Base-by-base conservation (phyloP, 805 yeast genomes). In the Saccharomycodes ludwigii region DNA sequence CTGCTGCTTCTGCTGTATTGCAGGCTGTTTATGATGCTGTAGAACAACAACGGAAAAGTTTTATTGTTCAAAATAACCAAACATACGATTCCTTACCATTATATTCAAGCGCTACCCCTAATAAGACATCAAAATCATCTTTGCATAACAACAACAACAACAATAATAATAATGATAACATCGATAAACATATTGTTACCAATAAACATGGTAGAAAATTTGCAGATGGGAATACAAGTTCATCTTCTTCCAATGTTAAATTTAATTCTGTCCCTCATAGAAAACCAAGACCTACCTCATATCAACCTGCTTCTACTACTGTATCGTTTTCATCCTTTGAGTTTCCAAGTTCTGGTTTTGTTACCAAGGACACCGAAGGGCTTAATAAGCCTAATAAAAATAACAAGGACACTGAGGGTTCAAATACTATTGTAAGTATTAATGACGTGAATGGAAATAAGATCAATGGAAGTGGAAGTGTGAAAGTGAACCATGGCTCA, bases 221-320 rank as follows among this genome's bases (percentile, higher is more conserved):
- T n/a, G n/a, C n/a, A n/a, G n/a, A n/a, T n/a, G n/a, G 40, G n/a
- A 30, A 28, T 21, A 37, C 40, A 9, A n/a, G 6, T 29, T 27
- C 11, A 29, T 9, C 18, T 13, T 9, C 6, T 6, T 17, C 6
- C 18, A 41, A 27, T 24, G 49, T 46, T 28, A 51, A 47, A 32
- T 35, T 51, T 15, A 52, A 54, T 11, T 48, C 49, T n/a, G 68
- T 70, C 6, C 68, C 65, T 18, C 61, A 63, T 31, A 68, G 72
- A 50, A 76, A 71, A 46, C 86, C 84, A 35, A 68, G 94, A 50
- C 93, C 94, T 25, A 80, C 88, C 0, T 79, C 91, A 7, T 81
- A 77, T 47, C 86, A 81, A 48, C 93, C 94, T 4, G 32, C 27
- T 4, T 18, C 27, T 21, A 12, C 15, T 3, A 17, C n/a, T n/a